A percentile compares a stretch with the other conserved stretches of the same genome.
Evolutionary conservation across 352 stramenopile species (phyloP).

Genomic region (Phytopythium montanum): DNA sequence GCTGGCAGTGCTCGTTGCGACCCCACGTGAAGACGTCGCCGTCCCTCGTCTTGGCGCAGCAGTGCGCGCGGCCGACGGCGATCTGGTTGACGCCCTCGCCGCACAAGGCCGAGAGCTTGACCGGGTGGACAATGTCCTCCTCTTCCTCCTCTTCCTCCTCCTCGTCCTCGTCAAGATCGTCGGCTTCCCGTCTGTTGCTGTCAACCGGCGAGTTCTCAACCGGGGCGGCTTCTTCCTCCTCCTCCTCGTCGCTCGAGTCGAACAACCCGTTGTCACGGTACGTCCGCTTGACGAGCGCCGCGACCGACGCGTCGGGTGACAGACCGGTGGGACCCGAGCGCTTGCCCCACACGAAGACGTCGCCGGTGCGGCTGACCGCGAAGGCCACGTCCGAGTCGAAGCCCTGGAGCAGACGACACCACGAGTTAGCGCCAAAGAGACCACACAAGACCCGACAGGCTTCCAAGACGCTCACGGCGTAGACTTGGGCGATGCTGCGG

Average conservation of each 20-base stretch:
- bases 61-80: conserved; percentile 73
- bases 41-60: conserved; percentile 69
- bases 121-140: conserved; percentile 66
- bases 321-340: conserved; percentile 54
- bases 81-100: conserved; percentile 70
- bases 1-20: conserved; percentile 79
- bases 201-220: neutral
- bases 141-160: conserved; percentile 35
- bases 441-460: no score
- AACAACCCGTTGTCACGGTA: conserved; percentile 47
- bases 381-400: conserved; percentile 84
- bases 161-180: conserved; percentile 15
- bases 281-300: conserved; percentile 27
- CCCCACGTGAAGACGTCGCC: conserved; percentile 84
- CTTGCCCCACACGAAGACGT: conserved; percentile 84
- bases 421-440: neutral
- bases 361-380: conserved; percentile 56
- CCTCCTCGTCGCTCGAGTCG: conserved; percentile 52
- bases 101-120: conserved; percentile 61
- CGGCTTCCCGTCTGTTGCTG: conserved; percentile 4
- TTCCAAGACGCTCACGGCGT: conserved; percentile 38
- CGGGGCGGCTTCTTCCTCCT: conserved; percentile 7
- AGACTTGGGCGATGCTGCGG: conserved; percentile 65
- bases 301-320: conserved; percentile 23
- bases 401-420: conserved; percentile 25